Conservation (phyloP, 108 stramenopile species). For the Chaetoceros tenuissimus region DNA sequence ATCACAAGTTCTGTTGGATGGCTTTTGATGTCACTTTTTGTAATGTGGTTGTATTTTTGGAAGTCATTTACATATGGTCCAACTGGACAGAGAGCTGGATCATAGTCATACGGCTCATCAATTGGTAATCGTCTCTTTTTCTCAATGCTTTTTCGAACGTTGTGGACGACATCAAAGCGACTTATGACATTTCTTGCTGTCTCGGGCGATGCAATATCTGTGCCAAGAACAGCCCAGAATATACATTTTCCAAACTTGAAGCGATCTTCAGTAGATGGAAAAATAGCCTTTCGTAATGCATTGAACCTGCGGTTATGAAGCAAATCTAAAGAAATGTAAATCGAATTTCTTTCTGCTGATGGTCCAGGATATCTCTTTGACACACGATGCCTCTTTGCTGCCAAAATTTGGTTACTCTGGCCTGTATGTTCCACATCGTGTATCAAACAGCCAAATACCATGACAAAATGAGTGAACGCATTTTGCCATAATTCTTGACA, state of each 20-base stretch:
- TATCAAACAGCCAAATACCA: conserved; percentile 32
- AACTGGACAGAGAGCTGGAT: conserved; percentile 19
- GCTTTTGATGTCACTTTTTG: conserved; percentile 7
- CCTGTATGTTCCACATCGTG: conserved; percentile 44
- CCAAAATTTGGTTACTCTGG: conserved; percentile 19
- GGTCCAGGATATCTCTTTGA: conserved; percentile 3
- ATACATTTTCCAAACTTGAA: not conserved
- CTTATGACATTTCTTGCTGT: conserved; percentile 14
- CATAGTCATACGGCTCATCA: not conserved
- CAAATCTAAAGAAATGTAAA: conserved; percentile 25
- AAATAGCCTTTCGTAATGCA: conserved; percentile 11
- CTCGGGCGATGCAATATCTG: conserved; percentile 25
- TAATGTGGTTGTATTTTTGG: conserved; percentile 3
- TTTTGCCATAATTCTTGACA: conserved; percentile 4
- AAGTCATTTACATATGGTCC: conserved; percentile 9
- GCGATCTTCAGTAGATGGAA: conserved; percentile 7
- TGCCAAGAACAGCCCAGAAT: conserved; percentile 10
- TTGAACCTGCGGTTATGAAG: conserved; percentile 13
- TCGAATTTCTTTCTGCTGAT: conserved; percentile 15
- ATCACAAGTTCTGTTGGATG: conserved; percentile 16
- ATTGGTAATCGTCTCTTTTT: not conserved
- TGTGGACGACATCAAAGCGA: conserved; percentile 8
- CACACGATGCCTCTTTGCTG: not conserved
- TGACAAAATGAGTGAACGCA: conserved; percentile 23
- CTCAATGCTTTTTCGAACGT: not conserved